Base-by-base conservation (phyloP, 2,329 filamentous ascomycete species). In the Pseudocercospora eumusae region DNA sequence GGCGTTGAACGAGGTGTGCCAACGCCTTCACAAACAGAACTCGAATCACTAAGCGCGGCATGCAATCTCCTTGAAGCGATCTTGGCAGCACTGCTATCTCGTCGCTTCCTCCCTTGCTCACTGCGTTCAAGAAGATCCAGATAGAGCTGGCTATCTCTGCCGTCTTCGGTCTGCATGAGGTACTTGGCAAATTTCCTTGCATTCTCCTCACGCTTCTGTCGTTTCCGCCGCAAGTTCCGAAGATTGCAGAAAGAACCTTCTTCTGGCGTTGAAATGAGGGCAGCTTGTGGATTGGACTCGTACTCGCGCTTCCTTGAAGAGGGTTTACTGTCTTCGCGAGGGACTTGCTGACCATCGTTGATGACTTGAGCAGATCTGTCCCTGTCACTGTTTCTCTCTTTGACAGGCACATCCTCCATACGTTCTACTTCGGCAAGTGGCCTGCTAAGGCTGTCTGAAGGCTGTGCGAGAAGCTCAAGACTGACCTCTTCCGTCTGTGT, bases 141-240 rank as follows among this genome's bases (percentile, higher is more conserved):
- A 18, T 52, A 52, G 21, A 52, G 47, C 15, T 52, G 21, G n/a
- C 47, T 52, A 10, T 52, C 47, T 18, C 7, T 25, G 21, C 47
- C 47, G 25, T 52, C 47, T 52, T 52, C 47, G 21, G 15, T 52
- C 47, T 52, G 47, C 47, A 52, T 52, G 11, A 52, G 47, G 25
- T 25, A 25, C 25, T 52, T 52, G 10, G 25, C 47, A 52, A 25
- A 11, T 31, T 28, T 25, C 18, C 47, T 52, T 13, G 47, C 47
- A 28, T 23, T 25, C 13, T 50, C 20, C 25, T 52, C 23, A 15
- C 47, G 47, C 21, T 25, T 28, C 23, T 52, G 47, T 52, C 25
- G 7, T 25, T 52, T 28, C 21, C 25, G 47, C 21, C 15, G 25
- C 11, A 13, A 21, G 44, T 21, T 21, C 18, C 9, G 44, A 47